phyloP scores from a whole-genome alignment of 2,329 filamentous ascomycete species.

The Nemania diffusa region DNA sequence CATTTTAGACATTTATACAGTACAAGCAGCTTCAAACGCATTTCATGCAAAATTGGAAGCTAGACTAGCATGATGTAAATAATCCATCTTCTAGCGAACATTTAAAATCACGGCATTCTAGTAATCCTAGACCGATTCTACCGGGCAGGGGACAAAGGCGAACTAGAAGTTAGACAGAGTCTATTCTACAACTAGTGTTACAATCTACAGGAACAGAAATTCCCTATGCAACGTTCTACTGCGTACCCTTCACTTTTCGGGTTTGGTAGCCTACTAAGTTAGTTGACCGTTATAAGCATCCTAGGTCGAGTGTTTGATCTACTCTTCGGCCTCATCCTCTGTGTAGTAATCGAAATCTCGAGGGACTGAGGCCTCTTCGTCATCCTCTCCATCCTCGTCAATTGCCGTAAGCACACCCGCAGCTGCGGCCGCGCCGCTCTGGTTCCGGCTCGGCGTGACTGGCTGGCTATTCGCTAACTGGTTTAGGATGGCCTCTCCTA shows the following conservation, averaged over 20 bases:
- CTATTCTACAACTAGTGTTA: constrained; percentile 33
- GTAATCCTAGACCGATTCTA: neutral
- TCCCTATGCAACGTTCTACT: constrained; percentile 8
- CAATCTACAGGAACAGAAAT: constrained; percentile 8
- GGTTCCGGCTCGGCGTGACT: constrained; percentile 39
- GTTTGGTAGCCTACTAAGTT: neutral
- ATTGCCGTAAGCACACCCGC: constrained; percentile 86
- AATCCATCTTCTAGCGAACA: too few species aligned
- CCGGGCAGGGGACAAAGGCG: neutral
- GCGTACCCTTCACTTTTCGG: neutral
- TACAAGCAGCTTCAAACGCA: too few species aligned
- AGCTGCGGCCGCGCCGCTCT: constrained; percentile 72
- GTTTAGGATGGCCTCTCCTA: constrained; percentile 49
- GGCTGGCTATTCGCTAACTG: constrained; percentile 44
- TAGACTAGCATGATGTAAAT: too few species aligned
- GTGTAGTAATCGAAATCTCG: constrained; percentile 82
- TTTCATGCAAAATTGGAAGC: too few species aligned
- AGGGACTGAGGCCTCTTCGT: constrained; percentile 76
- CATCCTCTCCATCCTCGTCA: constrained; percentile 83
- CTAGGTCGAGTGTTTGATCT: neutral
- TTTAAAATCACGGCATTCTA: neutral
- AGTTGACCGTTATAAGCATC: neutral
- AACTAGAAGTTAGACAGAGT: constrained; percentile 7
- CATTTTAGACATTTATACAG: too few species aligned
- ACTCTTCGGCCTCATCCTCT: constrained; percentile 66